These are phyloP conservation scores for Sporothrix dimorphospora DNA, from an alignment of 2,329 filamentous ascomycete genomes.

Conservation along the genomic window DNA sequence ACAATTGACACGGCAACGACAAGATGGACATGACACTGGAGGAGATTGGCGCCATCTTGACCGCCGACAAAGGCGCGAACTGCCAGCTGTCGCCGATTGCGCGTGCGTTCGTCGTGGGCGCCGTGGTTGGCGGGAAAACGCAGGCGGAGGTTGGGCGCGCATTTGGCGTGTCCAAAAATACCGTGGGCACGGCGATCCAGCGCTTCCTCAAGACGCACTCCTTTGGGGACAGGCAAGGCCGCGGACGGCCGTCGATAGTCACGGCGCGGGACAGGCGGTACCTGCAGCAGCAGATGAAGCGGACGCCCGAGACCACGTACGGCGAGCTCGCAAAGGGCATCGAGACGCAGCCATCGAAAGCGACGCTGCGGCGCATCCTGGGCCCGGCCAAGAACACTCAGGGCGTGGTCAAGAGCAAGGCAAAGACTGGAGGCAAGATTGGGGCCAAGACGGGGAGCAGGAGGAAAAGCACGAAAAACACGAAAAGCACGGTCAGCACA, in stretches of 20 bases:
- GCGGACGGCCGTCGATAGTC: background rate
- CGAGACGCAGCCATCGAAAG: background rate
- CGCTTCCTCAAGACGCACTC: background rate
- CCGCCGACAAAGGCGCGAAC: conserved; percentile 83
- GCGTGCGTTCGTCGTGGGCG: background rate
- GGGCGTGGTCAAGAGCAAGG: background rate
- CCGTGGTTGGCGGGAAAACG: background rate
- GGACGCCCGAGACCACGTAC: background rate
- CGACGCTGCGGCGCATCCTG: background rate
- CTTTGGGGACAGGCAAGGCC: background rate
- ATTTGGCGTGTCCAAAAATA: background rate
- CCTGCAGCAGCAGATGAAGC: background rate
- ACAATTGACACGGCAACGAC: too few relatives aligned
- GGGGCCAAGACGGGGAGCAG: background rate
- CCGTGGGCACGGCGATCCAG: background rate
- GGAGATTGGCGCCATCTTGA: conserved; percentile 84
- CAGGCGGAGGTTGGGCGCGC: background rate
- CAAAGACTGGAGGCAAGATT: background rate
- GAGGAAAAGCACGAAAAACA: background rate
- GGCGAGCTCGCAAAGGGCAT: conserved; percentile 13
- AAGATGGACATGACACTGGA: conserved; percentile 91
- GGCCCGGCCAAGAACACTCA: background rate
- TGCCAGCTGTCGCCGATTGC: conserved; percentile 45
- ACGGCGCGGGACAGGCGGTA: background rate
- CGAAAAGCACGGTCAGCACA: background rate